Conservation (phyloP, 176 grass and related monocot species). For the Aegilops bicornis region DNA sequence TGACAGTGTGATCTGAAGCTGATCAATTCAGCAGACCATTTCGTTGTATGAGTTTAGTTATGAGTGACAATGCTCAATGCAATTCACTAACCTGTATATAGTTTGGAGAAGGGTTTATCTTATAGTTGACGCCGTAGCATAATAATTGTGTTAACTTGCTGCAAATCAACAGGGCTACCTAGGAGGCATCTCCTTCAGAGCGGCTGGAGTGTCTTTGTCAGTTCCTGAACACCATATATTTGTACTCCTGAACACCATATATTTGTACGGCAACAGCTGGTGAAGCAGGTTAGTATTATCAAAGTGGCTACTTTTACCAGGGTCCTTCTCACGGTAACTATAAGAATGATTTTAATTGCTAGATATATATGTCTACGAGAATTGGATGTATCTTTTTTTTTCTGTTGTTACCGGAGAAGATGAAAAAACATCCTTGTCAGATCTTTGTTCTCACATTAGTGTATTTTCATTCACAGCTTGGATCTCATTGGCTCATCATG, state of each 20-base stretch:
- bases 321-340: too few relatives aligned
- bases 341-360: too few relatives aligned
- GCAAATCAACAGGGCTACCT: conserved; percentile 60
- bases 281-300: conserved; percentile 61
- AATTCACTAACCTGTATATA: too few relatives aligned
- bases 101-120: too few relatives aligned
- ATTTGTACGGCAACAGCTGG: conserved; percentile 78
- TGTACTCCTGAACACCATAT: conserved; percentile 58
- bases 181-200: conserved; percentile 92
- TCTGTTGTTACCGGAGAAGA: too few relatives aligned
- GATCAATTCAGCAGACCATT: neutral
- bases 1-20: neutral
- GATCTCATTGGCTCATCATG: conserved; percentile 37
- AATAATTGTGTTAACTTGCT: too few relatives aligned
- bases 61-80: too few relatives aligned
- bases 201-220: conserved; percentile 99
- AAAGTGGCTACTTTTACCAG: neutral
- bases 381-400: too few relatives aligned
- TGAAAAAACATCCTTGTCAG: too few relatives aligned
- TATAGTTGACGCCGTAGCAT: too few relatives aligned
- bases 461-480: conserved; percentile 9
- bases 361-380: too few relatives aligned
- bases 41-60: neutral
- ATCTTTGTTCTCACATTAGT: too few relatives aligned
- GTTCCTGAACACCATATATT: conserved; percentile 20